Base-by-base conservation (phyloP, 176 grass and related monocot species). In the Triticum monococcum region DNA sequence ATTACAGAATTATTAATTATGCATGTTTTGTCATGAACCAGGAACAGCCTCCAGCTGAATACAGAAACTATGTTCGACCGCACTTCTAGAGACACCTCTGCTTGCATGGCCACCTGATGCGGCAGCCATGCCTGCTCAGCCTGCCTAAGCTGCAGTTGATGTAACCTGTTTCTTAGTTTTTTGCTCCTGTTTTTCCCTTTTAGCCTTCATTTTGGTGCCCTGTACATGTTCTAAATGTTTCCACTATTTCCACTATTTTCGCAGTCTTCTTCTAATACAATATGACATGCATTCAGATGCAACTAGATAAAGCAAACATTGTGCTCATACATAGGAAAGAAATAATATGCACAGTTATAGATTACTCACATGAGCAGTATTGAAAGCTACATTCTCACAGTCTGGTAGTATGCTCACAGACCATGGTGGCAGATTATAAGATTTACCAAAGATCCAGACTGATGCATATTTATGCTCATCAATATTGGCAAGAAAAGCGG, bases 371-470 rank as follows among this genome's bases (percentile, higher is more conserved):
- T 16, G 82, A 12, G 95, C 95, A 89, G 95, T 95, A 83, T 98
- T 98, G 86, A 91, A 94, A 85, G 89, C 96, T 59, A 94, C 88
- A 45, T 91, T 92, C 88, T 91, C 89, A 87, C 96, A 95, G 80
- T 98, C 88, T 83, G 96, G 93, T 69, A 98, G 91, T 86, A 98
- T 94, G 88, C 93, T 98, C 68, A 98, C 96, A 81, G 96, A 98
- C 96, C 96, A 98, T 40, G 96, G 96, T 43, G 91, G 91, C 77
- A 98, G 84, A 86, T 64, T 87, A 85, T 91, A 98, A 84, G 79
- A 86, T 94, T 88, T 84, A 43, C 90, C 93, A 80, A 98, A 94
- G 65, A 98, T 94, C 87, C 73, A 84, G 41, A 98, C 93, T 66
- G 84, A 91, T n/a, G 88, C 90, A 82, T 86, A 92, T 89, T 86